Conservation (phyloP, 2,329 filamentous ascomycete species). For the Nectriaceae sp. region DNA sequence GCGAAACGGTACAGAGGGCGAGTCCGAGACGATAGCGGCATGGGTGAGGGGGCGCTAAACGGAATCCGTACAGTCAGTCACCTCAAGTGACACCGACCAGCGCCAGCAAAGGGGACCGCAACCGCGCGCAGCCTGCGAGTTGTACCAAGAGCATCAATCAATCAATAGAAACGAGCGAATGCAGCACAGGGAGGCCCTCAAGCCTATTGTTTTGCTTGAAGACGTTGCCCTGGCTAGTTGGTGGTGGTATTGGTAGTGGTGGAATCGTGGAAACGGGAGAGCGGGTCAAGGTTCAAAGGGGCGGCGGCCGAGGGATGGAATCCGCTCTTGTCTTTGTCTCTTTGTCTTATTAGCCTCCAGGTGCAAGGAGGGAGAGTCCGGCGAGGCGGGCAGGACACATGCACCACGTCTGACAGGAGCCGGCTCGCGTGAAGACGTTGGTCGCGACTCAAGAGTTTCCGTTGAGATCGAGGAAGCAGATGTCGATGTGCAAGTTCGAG, state of each 20-base stretch:
- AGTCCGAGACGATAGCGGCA: constrained; percentile 27
- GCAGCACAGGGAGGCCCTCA: neutral
- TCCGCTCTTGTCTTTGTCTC: neutral
- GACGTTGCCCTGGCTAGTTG: neutral
- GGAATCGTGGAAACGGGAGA: neutral
- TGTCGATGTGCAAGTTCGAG: neutral
- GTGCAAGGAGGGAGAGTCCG: neutral
- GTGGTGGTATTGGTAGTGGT: neutral
- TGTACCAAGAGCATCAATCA: neutral
- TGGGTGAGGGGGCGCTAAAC: constrained; percentile 28
- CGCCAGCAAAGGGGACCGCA: neutral
- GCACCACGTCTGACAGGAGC: neutral
- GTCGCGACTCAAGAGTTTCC: neutral
- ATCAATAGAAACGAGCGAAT: neutral
- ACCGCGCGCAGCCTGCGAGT: neutral
- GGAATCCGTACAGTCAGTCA: constrained; percentile 23
- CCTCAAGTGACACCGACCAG: constrained; percentile 14
- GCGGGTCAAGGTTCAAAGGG: neutral
- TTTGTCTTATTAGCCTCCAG: neutral
- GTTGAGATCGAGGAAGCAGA: neutral
- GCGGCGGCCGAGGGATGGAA: neutral
- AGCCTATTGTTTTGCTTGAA: neutral
- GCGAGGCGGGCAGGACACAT: neutral
- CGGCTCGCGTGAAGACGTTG: neutral
- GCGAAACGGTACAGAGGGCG: constrained; percentile 7